These are phyloP conservation scores for Epichloe gansuensis DNA, from an alignment of 2,329 filamentous ascomycete genomes.

Conservation along the genomic window DNA sequence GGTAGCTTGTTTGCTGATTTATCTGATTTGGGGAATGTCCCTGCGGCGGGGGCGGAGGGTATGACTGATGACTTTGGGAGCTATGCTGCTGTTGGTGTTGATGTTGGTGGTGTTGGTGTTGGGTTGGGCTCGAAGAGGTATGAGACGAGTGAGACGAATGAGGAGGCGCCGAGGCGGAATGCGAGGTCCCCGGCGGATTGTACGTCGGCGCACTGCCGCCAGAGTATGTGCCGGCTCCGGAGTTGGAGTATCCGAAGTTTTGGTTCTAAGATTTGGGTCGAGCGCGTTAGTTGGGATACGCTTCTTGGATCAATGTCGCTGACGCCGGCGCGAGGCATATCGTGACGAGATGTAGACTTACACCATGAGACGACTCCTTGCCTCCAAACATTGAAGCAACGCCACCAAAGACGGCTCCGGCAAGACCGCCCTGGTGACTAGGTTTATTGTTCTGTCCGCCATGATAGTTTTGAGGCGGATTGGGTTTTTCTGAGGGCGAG, in stretches of 20 bases:
- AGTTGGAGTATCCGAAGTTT: constrained; percentile 51
- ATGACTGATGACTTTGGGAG: constrained; percentile 12
- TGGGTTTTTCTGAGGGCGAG: constrained; percentile 33
- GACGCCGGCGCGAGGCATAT: neutral
- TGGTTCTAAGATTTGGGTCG: constrained; percentile 25
- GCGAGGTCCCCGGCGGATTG: constrained; percentile 20
- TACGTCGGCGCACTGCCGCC: constrained; percentile 47
- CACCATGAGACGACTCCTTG: constrained; percentile 21
- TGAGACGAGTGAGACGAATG: constrained; percentile 12
- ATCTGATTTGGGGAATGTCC: constrained; percentile 12
- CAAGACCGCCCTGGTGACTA: constrained; percentile 33
- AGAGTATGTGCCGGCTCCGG: constrained; percentile 41
- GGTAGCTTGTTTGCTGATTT: constrained; percentile 9
- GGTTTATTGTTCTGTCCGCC: constrained; percentile 28
- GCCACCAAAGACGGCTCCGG: constrained; percentile 41
- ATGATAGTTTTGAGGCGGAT: constrained; percentile 34
- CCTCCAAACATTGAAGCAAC: constrained; percentile 42
- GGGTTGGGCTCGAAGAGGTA: constrained; percentile 14
- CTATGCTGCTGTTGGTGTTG: constrained; percentile 17
- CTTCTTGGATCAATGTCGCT: neutral
- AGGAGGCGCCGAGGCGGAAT: constrained; percentile 14
- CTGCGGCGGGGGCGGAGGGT: constrained; percentile 9
- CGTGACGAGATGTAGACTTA: neutral
- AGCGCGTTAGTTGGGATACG: constrained; percentile 6
- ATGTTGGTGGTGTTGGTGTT: constrained; percentile 11